Conservation (phyloP, 441 rosid species). For the Macaranga tanarius region DNA sequence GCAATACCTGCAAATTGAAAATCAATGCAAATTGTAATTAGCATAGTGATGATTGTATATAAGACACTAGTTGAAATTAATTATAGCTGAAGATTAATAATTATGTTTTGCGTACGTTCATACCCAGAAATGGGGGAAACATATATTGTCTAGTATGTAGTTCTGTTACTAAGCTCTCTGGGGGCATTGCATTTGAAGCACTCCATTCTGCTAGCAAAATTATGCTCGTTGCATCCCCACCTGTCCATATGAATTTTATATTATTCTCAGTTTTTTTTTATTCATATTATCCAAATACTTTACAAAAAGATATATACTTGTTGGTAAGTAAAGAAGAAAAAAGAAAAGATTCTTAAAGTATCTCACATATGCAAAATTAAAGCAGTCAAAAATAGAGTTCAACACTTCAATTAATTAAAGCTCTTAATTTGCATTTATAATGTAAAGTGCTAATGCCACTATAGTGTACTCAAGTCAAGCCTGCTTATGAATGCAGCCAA, state of each 20-base stretch:
- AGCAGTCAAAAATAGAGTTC: conserved; percentile 15
- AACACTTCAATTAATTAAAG: background rate
- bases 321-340: background rate
- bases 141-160: conserved; percentile 40
- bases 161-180: conserved; percentile 57
- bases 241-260: conserved; percentile 26
- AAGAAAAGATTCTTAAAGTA: background rate
- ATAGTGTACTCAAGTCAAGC: too few species aligned
- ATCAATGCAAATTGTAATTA: background rate
- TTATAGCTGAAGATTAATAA: background rate
- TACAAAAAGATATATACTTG: background rate
- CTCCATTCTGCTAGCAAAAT: conserved; percentile 85
- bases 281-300: background rate
- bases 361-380: conserved; percentile 4
- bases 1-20: conserved; percentile 36
- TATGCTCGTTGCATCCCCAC: conserved; percentile 82
- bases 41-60: background rate
- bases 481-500: background rate
- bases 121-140: conserved; percentile 43
- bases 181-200: conserved; percentile 91
- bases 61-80: background rate
- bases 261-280: too few species aligned
- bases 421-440: background rate
- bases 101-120: background rate
- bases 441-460: background rate